Evolutionary conservation across 768 basidiomycete species (phyloP).

Genomic region (Pholiota microspora): DNA sequence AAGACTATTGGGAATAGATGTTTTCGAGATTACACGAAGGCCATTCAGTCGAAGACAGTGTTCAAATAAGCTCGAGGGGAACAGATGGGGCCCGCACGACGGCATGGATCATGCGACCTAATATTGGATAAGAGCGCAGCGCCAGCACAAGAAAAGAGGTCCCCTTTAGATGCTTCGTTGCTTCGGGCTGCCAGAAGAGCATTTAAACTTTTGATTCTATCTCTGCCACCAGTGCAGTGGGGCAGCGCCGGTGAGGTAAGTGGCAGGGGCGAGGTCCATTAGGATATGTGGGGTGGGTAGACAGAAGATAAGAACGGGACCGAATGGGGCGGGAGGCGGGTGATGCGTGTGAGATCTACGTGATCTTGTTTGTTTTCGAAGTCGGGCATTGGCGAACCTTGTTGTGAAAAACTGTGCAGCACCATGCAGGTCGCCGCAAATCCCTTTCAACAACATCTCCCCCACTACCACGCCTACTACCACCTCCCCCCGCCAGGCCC

Average conservation of each 20-base stretch:
- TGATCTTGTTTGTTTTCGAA: slow-evolving; percentile 5
- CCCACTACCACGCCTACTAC: slow-evolving; percentile 23
- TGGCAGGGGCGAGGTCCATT: too few relatives aligned
- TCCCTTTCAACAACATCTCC: slow-evolving; percentile 35
- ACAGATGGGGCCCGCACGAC: neutral
- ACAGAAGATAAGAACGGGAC: neutral
- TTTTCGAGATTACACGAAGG: neutral
- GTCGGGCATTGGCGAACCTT: slow-evolving; percentile 44
- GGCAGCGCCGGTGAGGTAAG: too few relatives aligned
- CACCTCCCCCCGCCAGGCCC: slow-evolving; percentile 23
- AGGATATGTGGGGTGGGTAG: too few relatives aligned
- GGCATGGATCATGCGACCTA: neutral
- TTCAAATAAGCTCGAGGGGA: neutral
- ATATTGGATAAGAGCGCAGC: neutral
- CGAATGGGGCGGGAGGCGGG: neutral
- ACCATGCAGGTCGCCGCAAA: slow-evolving; percentile 55
- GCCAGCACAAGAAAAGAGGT: neutral
- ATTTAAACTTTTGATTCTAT: too few relatives aligned
- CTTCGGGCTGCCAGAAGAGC: too few relatives aligned
- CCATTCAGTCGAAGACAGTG: neutral
- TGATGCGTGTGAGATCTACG: slow-evolving; percentile 1
- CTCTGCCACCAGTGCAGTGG: too few relatives aligned
- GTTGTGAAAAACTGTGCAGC: slow-evolving; percentile 74
- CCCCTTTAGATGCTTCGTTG: neutral
- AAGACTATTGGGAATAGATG: neutral